phyloP scores from a whole-genome alignment of 768 basidiomycete genomes.

The Leucocoprinus birnbaumii region DNA sequence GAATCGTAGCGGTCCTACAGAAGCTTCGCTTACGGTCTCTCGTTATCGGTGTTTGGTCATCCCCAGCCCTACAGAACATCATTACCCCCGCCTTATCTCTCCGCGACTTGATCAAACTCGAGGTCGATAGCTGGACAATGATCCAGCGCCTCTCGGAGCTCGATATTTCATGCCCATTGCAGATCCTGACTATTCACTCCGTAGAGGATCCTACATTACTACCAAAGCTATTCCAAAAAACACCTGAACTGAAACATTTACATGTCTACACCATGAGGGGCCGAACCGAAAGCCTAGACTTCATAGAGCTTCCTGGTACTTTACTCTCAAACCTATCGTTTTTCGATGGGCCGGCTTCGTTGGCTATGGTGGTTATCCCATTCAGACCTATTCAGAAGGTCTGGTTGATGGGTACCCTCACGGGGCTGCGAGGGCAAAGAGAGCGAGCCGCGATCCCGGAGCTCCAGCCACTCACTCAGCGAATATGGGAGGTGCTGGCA shows the following conservation, averaged over 20 bases:
- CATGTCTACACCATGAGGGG: slow-evolving; percentile 1
- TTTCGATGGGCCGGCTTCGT: slow-evolving; percentile 3
- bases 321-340: neutral
- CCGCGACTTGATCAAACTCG: neutral
- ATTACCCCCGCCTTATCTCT: neutral
- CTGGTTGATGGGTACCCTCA: slow-evolving; percentile 4
- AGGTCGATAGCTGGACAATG: slow-evolving; percentile 2
- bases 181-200: neutral
- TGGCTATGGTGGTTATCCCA: neutral
- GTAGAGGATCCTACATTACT: neutral
- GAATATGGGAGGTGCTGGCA: neutral
- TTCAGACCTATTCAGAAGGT: slow-evolving; percentile 1
- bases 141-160: neutral
- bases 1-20: neutral
- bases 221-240: neutral
- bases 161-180: neutral
- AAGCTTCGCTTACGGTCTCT: neutral
- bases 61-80: neutral
- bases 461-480: neutral
- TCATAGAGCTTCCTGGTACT: neutral
- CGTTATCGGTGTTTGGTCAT: neutral
- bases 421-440: neutral
- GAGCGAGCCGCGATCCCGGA: neutral
- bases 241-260: neutral
- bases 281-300: neutral